Percentiles rank a stretch among this genome's conserved stretches.
Conservation (phyloP, 225 moss, liverwort and hornwort genomes). For the Antitrichia curtipendula region DNA sequence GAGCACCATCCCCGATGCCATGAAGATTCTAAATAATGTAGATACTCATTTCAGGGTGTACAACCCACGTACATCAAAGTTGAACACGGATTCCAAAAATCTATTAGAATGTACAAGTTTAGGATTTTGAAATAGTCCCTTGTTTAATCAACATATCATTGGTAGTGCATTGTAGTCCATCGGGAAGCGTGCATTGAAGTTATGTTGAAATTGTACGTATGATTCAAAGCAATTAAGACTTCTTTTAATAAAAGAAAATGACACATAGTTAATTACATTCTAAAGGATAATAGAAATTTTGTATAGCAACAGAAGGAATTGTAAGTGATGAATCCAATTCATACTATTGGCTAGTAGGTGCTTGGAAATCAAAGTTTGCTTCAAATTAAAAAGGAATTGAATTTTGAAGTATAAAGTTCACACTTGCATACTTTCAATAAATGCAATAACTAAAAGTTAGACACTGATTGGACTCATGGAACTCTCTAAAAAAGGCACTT, state of each 20-base stretch:
- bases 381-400: neutral
- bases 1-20: neutral
- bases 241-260: neutral
- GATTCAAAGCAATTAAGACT: neutral
- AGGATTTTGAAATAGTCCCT: too few species aligned
- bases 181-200: too few species aligned
- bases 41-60: neutral
- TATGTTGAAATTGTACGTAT: neutral
- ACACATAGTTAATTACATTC: neutral
- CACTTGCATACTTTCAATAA: neutral
- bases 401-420: neutral
- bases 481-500: too few species aligned
- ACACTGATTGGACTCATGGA: too few species aligned
- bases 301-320: too few species aligned
- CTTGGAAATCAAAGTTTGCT: neutral
- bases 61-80: neutral
- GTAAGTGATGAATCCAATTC: too few species aligned
- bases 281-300: neutral
- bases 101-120: neutral
- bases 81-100: accelerated
- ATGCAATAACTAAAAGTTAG: too few species aligned
- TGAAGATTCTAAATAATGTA: neutral
- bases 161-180: neutral
- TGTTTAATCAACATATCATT: neutral
- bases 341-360: neutral